Conservation (phyloP, 2,329 filamentous ascomycete species). For the Arthrobotrys conoides region DNA sequence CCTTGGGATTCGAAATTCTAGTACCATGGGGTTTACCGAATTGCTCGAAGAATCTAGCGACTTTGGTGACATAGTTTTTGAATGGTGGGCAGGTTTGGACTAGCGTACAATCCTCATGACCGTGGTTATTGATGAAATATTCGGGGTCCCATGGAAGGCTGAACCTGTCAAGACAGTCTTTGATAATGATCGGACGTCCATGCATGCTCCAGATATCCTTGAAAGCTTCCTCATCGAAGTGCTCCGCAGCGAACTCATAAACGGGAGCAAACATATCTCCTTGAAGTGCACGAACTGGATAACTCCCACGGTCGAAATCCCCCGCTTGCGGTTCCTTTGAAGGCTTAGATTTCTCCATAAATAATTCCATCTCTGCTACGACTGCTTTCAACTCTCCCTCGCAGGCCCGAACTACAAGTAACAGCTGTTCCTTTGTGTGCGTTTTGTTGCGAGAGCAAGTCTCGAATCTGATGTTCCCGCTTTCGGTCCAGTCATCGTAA, state of each 20-base stretch:
- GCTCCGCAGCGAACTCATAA: conserved; percentile 54
- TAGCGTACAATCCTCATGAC: conserved; percentile 61
- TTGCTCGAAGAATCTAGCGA: conserved; percentile 62
- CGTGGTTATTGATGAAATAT: conserved; percentile 63
- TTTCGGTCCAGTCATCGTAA: conserved; percentile 63
- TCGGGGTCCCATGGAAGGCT: conserved; percentile 63
- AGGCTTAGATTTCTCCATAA: background rate
- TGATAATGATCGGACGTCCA: conserved; percentile 63
- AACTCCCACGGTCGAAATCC: conserved; percentile 35
- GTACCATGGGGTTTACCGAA: conserved; percentile 55
- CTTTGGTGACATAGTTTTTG: conserved; percentile 53
- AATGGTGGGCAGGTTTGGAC: conserved; percentile 62
- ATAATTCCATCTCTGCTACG: conserved; percentile 53
- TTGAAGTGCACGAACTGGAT: conserved; percentile 12
- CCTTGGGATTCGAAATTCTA: background rate
- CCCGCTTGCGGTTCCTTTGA: conserved; percentile 7
- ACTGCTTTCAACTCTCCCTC: conserved; percentile 60
- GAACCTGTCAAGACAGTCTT: conserved; percentile 63
- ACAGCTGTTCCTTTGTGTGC: conserved; percentile 61
- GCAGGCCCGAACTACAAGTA: conserved; percentile 62
- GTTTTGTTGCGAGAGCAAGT: conserved; percentile 61
- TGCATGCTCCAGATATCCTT: conserved; percentile 62
- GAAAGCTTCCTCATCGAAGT: conserved; percentile 61
- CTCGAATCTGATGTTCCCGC: conserved; percentile 46
- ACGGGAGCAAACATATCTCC: conserved; percentile 60